Base-by-base conservation (phyloP, 2,329 filamentous ascomycete species). In the Exophiala mesophila region DNA sequence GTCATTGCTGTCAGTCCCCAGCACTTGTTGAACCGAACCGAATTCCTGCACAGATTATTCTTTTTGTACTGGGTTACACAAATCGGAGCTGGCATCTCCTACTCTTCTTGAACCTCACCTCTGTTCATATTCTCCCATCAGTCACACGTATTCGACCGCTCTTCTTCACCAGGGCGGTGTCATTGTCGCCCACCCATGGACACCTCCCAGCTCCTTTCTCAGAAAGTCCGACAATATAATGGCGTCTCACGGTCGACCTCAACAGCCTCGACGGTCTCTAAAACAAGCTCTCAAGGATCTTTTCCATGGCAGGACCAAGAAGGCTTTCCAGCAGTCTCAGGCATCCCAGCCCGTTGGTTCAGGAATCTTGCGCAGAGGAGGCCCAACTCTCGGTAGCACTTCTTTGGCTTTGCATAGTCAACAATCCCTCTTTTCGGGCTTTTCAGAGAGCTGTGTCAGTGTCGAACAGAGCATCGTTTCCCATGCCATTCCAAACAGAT, bases 211-310 rank as follows among this genome's bases (percentile, higher is more conserved):
- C n/a, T n/a, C n/a, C n/a, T n/a, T n/a, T n/a, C n/a, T n/a, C n/a
- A n/a, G n/a, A n/a, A n/a, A n/a, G n/a, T n/a, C n/a, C n/a, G n/a
- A n/a, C 23, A 12, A 26, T 12, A 34, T 36, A 20, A 51, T 51
- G 48, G 26, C 45, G 23, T 38, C 39, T 36, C 47, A 51, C 42
- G 18, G 5, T 12, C 36, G 41, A 17, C 41, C 34, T 28, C 48
- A 36, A 29, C 36, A 36, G 15, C 44, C 35, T 31, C 49, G 51
- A 37, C 49, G 40, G 34, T 49, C 52, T 23, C 43, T 54, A 6
- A 52, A 41, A 34, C 52, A 54, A 36, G 47, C 40, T 29, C 52
- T 56, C 34, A 54, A 49, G 37, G 52, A 56, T 21, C 39, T 54
- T 34, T 53, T 55, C 36, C 37, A 42, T 28, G 43, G 46, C 20